A percentile compares a stretch with the other conserved stretches of the same genome.
Conservation (phyloP, 306 rosid genomes). For the Quercus berberidifolia region DNA sequence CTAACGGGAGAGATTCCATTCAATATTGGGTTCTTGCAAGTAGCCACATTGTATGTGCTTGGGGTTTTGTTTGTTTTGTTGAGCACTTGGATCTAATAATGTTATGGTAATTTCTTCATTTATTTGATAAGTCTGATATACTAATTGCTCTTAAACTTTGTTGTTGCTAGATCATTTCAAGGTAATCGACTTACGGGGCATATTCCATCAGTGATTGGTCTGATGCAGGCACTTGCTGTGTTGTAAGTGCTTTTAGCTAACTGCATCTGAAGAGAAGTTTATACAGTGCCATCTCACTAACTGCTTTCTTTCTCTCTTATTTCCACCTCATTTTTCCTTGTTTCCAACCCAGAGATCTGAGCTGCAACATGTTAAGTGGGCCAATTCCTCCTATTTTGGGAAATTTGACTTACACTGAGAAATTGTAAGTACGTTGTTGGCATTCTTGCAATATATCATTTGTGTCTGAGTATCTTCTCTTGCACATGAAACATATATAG, state of each 20-base stretch:
- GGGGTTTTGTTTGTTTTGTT: not conserved
- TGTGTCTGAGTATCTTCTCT: not conserved
- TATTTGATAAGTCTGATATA: not conserved
- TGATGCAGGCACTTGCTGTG: conserved; percentile 99
- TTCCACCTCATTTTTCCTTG: not conserved
- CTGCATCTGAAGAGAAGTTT: conserved; percentile 8
- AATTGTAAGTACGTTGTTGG: conserved; percentile 54
- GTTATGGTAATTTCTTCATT: not conserved
- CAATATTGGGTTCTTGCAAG: conserved; percentile 88
- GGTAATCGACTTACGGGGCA: conserved; percentile 81
- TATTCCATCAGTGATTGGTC: conserved; percentile 86
- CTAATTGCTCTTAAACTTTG: conserved; percentile 11
- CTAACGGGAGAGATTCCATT: conserved; percentile 81
- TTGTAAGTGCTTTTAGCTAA: conserved; percentile 53
- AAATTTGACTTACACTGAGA: conserved; percentile 85
- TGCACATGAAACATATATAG: not conserved
- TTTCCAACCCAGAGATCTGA: conserved; percentile 66
- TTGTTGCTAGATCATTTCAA: conserved; percentile 72
- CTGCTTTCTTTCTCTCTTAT: not conserved
- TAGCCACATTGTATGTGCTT: conserved; percentile 73
- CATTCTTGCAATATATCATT: not conserved
- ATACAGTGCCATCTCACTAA: not conserved
- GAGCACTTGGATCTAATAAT: not conserved
- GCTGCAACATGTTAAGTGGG: conserved; percentile 79
- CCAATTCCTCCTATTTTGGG: conserved; percentile 86